Conservation (phyloP, 73 alveolate genomes). For the Uronychia setigera region DNA sequence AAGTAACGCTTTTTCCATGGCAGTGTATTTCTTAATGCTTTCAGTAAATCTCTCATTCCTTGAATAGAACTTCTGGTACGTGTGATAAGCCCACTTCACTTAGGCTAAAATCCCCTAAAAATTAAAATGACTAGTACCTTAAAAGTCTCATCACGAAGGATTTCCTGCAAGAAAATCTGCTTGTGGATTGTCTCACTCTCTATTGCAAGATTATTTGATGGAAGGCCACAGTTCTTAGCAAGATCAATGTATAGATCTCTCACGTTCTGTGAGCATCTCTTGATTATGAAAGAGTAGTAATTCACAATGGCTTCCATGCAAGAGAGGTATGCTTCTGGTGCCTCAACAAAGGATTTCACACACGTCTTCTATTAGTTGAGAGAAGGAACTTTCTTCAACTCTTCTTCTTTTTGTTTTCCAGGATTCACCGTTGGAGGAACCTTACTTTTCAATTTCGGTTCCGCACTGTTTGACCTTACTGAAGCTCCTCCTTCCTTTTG, state of each 20-base stretch:
- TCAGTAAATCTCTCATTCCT: background rate
- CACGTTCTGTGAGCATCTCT: background rate
- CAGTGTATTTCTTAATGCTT: background rate
- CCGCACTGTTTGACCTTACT: too few species aligned
- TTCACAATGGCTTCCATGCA: background rate
- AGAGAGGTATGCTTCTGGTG: background rate
- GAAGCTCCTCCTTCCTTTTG: too few species aligned
- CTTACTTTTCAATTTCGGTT: too few species aligned
- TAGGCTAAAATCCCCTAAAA: background rate
- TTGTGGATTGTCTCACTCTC: background rate
- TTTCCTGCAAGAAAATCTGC: background rate
- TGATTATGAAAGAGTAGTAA: background rate
- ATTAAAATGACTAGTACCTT: background rate
- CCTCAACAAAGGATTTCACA: background rate
- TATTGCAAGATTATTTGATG: background rate
- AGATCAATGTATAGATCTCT: background rate
- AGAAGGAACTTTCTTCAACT: background rate
- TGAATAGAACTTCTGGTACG: background rate
- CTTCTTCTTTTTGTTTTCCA: conserved; percentile 1
- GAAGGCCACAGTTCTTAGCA: background rate
- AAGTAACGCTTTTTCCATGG: background rate
- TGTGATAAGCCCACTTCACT: background rate
- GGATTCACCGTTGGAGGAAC: too few species aligned
- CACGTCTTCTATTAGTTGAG: background rate
- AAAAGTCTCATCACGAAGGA: background rate